Percentiles rank a stretch among this genome's conserved stretches.
Evolutionary conservation across 1,139 yeast genomes (phyloP).

Genomic region (Sugiyamaella castrensis): DNA sequence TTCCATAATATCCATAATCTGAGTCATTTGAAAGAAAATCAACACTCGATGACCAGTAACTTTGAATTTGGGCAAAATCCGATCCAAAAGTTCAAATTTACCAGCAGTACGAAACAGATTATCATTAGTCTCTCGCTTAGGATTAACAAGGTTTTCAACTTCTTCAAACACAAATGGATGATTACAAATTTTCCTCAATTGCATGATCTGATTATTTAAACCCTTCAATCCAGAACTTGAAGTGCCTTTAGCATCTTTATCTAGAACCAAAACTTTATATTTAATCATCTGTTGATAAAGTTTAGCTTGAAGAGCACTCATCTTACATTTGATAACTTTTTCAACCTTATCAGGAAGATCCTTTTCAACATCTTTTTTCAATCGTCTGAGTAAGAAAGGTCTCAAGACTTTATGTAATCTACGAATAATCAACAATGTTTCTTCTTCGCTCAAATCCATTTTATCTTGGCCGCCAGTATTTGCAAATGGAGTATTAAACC

Average conservation of each 20-base stretch:
- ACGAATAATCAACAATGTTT: constrained; percentile 85
- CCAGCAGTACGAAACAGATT: constrained; percentile 88
- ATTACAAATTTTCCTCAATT: constrained; percentile 90
- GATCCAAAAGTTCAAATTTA: constrained; percentile 85
- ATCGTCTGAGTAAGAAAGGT: constrained; percentile 89
- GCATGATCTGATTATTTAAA: constrained; percentile 93
- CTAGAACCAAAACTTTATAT: constrained; percentile 82
- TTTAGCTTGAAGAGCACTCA: constrained; percentile 80
- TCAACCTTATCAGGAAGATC: constrained; percentile 95
- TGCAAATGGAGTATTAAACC: constrained; percentile 98
- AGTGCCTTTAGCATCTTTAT: constrained; percentile 46
- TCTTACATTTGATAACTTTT: constrained; percentile 89
- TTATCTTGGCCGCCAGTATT: constrained; percentile 93
- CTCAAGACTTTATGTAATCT: constrained; percentile 94
- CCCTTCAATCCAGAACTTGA: constrained; percentile 81
- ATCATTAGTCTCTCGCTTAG: constrained; percentile 56
- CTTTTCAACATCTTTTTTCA: constrained; percentile 95
- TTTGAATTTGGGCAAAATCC: constrained; percentile 83
- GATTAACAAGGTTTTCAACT: constrained; percentile 83
- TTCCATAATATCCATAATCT: constrained; percentile 98
- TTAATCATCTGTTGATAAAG: constrained; percentile 88
- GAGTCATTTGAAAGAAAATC: constrained; percentile 97
- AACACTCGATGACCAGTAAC: constrained; percentile 85
- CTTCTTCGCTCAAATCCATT: constrained; percentile 94
- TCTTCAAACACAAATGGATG: constrained; percentile 98